Evolutionary conservation across 257 asterid genomes (phyloP).

Genomic region (Gentiana macrophylla): DNA sequence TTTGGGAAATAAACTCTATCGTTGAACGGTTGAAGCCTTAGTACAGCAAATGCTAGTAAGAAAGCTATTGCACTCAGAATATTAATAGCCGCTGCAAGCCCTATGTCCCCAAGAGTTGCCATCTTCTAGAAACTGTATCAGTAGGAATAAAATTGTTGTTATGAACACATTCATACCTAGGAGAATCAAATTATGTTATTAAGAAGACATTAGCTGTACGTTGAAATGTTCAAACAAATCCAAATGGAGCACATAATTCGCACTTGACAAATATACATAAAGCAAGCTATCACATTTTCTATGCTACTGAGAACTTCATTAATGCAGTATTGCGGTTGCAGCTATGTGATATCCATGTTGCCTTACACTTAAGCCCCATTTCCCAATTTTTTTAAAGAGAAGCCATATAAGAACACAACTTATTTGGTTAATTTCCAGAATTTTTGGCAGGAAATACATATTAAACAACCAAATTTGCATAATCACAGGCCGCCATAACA

Average conservation of each 20-base stretch:
- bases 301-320: too few species aligned
- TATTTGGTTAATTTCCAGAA: neutral
- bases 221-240: too few species aligned
- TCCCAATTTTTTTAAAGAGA: too few species aligned
- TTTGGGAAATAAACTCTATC: constrained; percentile 95
- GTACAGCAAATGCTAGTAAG: constrained; percentile 63
- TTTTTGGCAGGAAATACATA: neutral
- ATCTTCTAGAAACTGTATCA: constrained; percentile 37
- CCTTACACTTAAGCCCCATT: neutral
- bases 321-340: too few species aligned
- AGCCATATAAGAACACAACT: too few species aligned
- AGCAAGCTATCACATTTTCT: too few species aligned
- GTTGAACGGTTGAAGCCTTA: constrained; percentile 89
- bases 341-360: too few species aligned
- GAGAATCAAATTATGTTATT: neutral
- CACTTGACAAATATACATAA: neutral
- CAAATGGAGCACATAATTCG: neutral
- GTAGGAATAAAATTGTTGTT: constrained; percentile 12
- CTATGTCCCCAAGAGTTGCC: constrained; percentile 85
- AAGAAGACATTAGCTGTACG: neutral
- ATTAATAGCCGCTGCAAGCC: constrained; percentile 86
- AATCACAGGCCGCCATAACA: neutral
- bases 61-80: constrained; percentile 58
- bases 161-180: neutral
- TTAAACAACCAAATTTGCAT: too few species aligned